Evolutionary conservation across 2,329 filamentous ascomycete genomes (phyloP), one percentile per base, ranked within the genome.

Genomic region (Clarireedia sp.): DNA sequence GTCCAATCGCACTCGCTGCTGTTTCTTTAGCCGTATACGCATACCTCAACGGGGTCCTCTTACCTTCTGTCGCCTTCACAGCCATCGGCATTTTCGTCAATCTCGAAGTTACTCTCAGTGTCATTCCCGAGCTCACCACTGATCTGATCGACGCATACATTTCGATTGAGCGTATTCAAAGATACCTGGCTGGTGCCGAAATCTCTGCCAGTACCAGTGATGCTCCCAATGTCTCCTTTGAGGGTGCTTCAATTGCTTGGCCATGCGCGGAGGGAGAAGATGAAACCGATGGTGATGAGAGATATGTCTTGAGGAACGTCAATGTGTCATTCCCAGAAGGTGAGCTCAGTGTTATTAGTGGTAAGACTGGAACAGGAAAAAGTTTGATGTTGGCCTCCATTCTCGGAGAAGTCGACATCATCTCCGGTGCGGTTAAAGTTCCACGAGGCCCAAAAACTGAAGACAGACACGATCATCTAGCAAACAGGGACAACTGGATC

Each of bases 341-440:
- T 17, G 83, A 88, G 62, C 72, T 94, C 8, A 90, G 82, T 19
- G 79, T 91, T 14, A 82, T 92, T 36, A 87, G 86, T 3, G 88
- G 88, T 0, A 85, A 85, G 66, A 92, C 88, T 0, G 88, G 89
- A 0, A 83, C 83, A 8, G 89, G 89, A 16, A 92, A 92, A 72
- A 89, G 84, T 68, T 71, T 92, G 40, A 72, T 94, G 60, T 75
- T 94, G 6, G 80, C 86, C 1, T 80, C 87, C 0, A 81, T 92
- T 24, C 77, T 92, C 4, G 88, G 88, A 2, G 89, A 92, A 69
- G 82, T 82, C 2, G 87, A 91, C 58, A 66, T 90, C 2, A 68
- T 91, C 0, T 70, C 74, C 0, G 88, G 88, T 1, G 74, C 71
- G 4, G 73, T 92, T 49, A 77, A 77, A 36, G 73, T 80, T 2